A percentile compares a stretch with the other conserved stretches of the same genome.
Conservation (phyloP, 768 basidiomycete genomes). For the Lepiota brunneoincarnata region DNA sequence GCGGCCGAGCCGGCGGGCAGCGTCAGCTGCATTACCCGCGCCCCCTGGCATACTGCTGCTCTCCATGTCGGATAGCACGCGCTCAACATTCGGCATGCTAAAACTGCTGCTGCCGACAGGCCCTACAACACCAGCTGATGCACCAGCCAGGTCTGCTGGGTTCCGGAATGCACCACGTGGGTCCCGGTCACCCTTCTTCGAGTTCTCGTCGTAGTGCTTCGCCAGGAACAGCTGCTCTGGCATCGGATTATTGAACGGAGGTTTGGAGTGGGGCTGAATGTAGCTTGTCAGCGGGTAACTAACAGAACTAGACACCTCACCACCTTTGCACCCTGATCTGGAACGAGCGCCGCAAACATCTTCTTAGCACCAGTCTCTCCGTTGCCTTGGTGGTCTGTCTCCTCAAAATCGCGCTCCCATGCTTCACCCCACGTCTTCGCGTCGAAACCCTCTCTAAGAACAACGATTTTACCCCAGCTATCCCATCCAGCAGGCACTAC, state of each 20-base stretch:
- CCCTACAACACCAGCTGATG: constrained; percentile 81
- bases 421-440: constrained; percentile 75
- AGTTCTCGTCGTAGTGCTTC: constrained; percentile 88
- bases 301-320: constrained; percentile 17
- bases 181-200: constrained; percentile 87
- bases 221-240: constrained; percentile 91
- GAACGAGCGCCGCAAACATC: constrained; percentile 70
- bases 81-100: constrained; percentile 83
- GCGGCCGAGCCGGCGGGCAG: constrained; percentile 27
- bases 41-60: constrained; percentile 37
- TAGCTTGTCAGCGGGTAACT: not conserved
- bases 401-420: constrained; percentile 71
- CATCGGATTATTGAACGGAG: constrained; percentile 75
- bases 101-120: constrained; percentile 88
- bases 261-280: constrained; percentile 58
- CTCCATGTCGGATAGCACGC: constrained; percentile 88
- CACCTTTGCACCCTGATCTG: constrained; percentile 74
- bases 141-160: constrained; percentile 55
- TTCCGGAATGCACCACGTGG: constrained; percentile 86
- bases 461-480: constrained; percentile 93
- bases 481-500: constrained; percentile 97
- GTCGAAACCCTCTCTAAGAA: constrained; percentile 90
- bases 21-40: constrained; percentile 20
- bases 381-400: constrained; percentile 34
- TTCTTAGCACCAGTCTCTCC: constrained; percentile 63